Evolutionary conservation across 208 protist genomes (phyloP).

Genomic region (Vickermania ingenoplastis): DNA sequence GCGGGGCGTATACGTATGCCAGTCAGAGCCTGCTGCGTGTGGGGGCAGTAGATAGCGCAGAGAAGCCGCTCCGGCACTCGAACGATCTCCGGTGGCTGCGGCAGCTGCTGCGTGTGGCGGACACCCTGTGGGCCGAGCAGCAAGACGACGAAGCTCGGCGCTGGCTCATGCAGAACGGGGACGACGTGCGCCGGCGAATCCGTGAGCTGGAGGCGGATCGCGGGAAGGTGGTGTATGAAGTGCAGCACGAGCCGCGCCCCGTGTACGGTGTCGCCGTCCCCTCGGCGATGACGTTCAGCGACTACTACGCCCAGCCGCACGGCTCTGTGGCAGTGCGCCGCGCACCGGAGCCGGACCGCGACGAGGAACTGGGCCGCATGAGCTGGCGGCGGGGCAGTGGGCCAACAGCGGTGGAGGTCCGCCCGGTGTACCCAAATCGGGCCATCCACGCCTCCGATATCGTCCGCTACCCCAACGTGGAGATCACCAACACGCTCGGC

Average conservation of each 20-base stretch:
- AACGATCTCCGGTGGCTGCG: neutral
- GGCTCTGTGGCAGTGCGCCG: neutral
- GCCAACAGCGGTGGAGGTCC: neutral
- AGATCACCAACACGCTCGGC: constrained; percentile 1
- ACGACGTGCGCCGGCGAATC: neutral
- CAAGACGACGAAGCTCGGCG: neutral
- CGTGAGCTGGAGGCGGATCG: neutral
- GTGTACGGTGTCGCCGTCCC: neutral
- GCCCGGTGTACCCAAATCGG: constrained; percentile 1
- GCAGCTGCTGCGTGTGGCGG: neutral
- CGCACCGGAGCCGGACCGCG: neutral
- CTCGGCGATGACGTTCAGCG: neutral
- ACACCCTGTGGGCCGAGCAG: neutral
- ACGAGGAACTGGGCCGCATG: too few species aligned
- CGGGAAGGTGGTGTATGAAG: neutral
- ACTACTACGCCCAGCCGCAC: neutral
- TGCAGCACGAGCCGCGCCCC: neutral
- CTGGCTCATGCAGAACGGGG: neutral
- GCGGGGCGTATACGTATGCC: neutral
- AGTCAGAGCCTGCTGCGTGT: neutral
- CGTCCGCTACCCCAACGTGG: neutral
- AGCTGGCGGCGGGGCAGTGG: neutral
- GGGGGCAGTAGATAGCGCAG: neutral
- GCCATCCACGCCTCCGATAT: neutral
- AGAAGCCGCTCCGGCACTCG: neutral